Conservation (phyloP, 257 asterid genomes). For the Anisodus acutangulus region DNA sequence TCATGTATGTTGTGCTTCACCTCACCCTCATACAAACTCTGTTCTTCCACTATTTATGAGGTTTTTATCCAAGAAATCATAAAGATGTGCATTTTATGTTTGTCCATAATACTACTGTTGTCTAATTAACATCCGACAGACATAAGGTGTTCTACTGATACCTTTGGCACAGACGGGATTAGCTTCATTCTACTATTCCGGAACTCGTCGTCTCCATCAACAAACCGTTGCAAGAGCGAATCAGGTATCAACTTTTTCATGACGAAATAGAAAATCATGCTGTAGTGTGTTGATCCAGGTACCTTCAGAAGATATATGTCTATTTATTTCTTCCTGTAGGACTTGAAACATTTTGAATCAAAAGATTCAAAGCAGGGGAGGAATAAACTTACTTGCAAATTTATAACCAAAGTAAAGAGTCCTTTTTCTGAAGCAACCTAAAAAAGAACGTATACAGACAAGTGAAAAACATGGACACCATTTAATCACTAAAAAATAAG, state of each 20-base stretch:
- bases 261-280: conserved; percentile 92
- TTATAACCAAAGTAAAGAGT: conserved; percentile 74
- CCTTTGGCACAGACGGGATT: conserved; percentile 98
- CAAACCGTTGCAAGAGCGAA: conserved; percentile 88
- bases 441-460: conserved; percentile 24
- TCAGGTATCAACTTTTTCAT: conserved; percentile 60
- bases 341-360: conserved; percentile 1
- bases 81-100: neutral
- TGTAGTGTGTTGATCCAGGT: conserved; percentile 95
- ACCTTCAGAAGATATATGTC: conserved; percentile 55
- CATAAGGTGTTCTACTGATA: conserved; percentile 30
- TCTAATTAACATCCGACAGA: neutral
- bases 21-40: no score
- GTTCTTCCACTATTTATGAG: no score
- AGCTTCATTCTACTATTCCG: conserved; percentile 94
- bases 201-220: conserved; percentile 94
- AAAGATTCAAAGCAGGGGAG: conserved; percentile 26
- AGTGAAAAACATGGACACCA: neutral
- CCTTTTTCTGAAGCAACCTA: conserved; percentile 97
- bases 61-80: neutral
- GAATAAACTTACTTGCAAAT: conserved; percentile 83
- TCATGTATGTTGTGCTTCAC: no score
- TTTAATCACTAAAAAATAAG: neutral
- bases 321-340: neutral
- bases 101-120: neutral